These are phyloP conservation scores for Tetrahymena borealis DNA, from an alignment of 73 alveolate genomes.

Conservation along the genomic window DNA sequence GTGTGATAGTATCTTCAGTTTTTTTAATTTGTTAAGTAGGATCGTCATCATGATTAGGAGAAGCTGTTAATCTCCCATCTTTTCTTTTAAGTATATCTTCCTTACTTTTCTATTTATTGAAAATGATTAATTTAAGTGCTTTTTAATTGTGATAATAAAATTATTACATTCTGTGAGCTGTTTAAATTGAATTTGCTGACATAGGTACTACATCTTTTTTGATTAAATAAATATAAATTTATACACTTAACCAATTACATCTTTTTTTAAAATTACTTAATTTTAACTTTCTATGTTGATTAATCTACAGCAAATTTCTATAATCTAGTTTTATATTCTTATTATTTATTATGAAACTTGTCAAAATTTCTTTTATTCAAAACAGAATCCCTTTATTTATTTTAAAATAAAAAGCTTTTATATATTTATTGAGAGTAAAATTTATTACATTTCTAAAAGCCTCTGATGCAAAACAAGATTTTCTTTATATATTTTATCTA, in stretches of 20 bases:
- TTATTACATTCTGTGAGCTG: neutral
- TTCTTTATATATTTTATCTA: neutral
- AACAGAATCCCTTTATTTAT: neutral
- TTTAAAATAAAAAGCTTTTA: neutral
- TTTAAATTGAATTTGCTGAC: neutral
- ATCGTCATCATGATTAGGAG: neutral
- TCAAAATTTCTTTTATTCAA: neutral
- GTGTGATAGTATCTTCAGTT: neutral
- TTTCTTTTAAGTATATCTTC: neutral
- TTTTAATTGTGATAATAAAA: neutral
- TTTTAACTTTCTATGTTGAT: neutral
- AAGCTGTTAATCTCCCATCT: neutral
- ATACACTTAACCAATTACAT: too few species aligned
- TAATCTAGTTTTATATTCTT: neutral
- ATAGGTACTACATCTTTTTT: neutral
- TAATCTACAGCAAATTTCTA: neutral
- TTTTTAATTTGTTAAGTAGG: neutral
- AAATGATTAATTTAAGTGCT: neutral
- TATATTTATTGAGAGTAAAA: neutral
- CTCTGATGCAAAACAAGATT: neutral
- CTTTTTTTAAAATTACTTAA: too few species aligned
- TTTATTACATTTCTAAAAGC: neutral
- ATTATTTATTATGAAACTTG: neutral
- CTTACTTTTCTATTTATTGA: neutral
- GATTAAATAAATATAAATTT: neutral